A percentile compares a stretch with the other conserved stretches of the same genome.
Evolutionary conservation across 352 stramenopile genomes (phyloP).

Genomic region (Phytophthora constricta): DNA sequence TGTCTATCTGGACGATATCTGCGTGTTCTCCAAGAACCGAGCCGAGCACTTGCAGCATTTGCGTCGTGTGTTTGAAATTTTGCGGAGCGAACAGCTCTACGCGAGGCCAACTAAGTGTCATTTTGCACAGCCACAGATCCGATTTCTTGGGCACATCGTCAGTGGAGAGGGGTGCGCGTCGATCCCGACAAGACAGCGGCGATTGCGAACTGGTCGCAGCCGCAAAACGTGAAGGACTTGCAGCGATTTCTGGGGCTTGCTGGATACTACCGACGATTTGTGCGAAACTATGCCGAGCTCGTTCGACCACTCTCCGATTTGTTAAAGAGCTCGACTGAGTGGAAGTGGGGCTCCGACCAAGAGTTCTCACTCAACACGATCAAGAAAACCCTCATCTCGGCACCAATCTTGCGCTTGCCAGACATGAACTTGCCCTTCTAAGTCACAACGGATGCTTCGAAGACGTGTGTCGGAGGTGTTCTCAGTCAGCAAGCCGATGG

Average conservation of each 20-base stretch:
- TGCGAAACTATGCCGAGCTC: slow-evolving; percentile 18
- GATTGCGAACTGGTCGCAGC: slow-evolving; percentile 20
- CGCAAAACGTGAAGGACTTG: slow-evolving; percentile 18
- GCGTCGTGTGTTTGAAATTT: slow-evolving; percentile 25
- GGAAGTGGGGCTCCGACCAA: slow-evolving; percentile 19
- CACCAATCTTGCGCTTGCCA: slow-evolving; percentile 14
- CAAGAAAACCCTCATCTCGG: slow-evolving; percentile 15
- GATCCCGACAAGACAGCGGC: slow-evolving; percentile 25
- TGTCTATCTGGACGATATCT: slow-evolving; percentile 45
- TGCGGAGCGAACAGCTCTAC: slow-evolving; percentile 26
- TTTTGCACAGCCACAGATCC: slow-evolving; percentile 22
- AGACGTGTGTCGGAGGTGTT: slow-evolving; percentile 8
- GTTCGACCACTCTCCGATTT: slow-evolving; percentile 10
- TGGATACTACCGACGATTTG: slow-evolving; percentile 7
- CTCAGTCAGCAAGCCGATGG: slow-evolving; percentile 11
- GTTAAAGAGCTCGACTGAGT: slow-evolving; percentile 30
- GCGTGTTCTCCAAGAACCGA: slow-evolving; percentile 22
- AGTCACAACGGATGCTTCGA: slow-evolving; percentile 9
- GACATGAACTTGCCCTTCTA: slow-evolving; percentile 9
- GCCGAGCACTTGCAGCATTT: slow-evolving; percentile 27
- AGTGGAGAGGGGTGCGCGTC: slow-evolving; percentile 19
- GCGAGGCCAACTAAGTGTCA: slow-evolving; percentile 22
- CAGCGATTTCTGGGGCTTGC: slow-evolving; percentile 10
- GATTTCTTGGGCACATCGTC: slow-evolving; percentile 38
- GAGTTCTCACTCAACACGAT: slow-evolving; percentile 20